phyloP scores from a whole-genome alignment of 2,329 filamentous ascomycete species.

The Colletotrichum lentis region DNA sequence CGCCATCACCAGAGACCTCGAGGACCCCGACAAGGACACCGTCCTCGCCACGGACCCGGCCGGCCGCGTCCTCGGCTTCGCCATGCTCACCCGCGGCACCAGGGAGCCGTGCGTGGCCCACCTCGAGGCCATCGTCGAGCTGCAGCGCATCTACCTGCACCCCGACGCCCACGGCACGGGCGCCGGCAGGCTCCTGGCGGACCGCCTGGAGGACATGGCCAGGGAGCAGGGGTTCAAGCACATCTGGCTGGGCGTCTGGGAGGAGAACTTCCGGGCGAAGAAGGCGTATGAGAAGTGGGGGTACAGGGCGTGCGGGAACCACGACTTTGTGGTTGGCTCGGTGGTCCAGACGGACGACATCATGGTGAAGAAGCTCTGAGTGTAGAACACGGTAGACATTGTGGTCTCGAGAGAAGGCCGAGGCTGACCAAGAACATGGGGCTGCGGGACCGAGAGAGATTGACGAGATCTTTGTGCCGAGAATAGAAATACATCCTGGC shows the following conservation, averaged over 20 bases:
- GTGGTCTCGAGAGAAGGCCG: neutral
- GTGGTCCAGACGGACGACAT: constrained; percentile 55
- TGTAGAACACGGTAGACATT: too few species aligned
- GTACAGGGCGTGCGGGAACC: constrained; percentile 50
- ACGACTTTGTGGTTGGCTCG: constrained; percentile 53
- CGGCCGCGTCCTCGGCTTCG: constrained; percentile 50
- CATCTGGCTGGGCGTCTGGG: constrained; percentile 59
- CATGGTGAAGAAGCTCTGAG: constrained; percentile 47
- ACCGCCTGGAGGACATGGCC: constrained; percentile 46
- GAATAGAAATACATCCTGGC: too few species aligned
- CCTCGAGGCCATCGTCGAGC: constrained; percentile 47
- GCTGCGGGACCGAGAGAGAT: too few species aligned
- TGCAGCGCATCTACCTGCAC: constrained; percentile 56
- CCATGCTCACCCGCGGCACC: constrained; percentile 49
- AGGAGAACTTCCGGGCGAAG: constrained; percentile 53
- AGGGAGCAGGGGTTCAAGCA: constrained; percentile 48
- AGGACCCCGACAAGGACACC: constrained; percentile 42
- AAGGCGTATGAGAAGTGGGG: constrained; percentile 53
- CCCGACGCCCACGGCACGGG: constrained; percentile 49
- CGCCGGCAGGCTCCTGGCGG: constrained; percentile 48
- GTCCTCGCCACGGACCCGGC: constrained; percentile 40
- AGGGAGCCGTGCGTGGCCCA: constrained; percentile 50
- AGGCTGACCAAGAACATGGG: too few species aligned
- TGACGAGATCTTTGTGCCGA: too few species aligned
- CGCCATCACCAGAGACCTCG: constrained; percentile 43